Base-by-base conservation (phyloP, 2,329 filamentous ascomycete genomes). In the Lachnellula willkommii region DNA sequence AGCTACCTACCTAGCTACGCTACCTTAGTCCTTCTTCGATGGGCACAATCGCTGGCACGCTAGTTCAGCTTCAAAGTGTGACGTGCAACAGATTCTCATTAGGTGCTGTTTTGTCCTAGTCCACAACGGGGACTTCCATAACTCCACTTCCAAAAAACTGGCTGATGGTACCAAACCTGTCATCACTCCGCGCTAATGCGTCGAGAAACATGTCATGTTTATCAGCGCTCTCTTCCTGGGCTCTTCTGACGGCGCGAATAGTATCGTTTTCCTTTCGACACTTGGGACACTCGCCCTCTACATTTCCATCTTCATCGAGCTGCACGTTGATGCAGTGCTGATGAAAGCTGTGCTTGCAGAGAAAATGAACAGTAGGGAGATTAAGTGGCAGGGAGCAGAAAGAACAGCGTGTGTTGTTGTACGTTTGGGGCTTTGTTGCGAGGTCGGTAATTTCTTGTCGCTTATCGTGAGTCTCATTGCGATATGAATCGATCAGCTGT, bases 291-390 rank as follows among this genome's bases (percentile, higher is more conserved):
- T 96, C 91, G 0, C 85, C 80, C 40, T 83, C 77, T 9, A 82
- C 78, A 51, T 86, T 84, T 11, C 77, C 76, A 22, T 81, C 78
- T 40, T 68, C 63, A 14, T 58, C 63, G 20, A 62, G 60, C 58
- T 67, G 62, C 5, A 78, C 76, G 68, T 89, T 89, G 43, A 99
- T 75, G 71, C 93, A 99, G 47, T 89, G 81, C 74, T 95, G 90
- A 70, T 99, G 94, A 77, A 96, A 99, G 58, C 87, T 92, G 71
- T 99, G 94, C 71, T 95, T 96, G 76, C 94, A 99, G 60, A 99
- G 74, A 71, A 99, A 99, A 70, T 99, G 94, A 48, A 99, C 92
- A 0, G 87, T 89, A 0, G 94, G 94, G 12, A 97, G 77, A 62
- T 96, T 92, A 17, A 97, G 79, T 26, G 83, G 79, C 39, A 57